Base-by-base conservation (phyloP, 2,329 filamentous ascomycete species). In the Calonectria pseudoturangicola region DNA sequence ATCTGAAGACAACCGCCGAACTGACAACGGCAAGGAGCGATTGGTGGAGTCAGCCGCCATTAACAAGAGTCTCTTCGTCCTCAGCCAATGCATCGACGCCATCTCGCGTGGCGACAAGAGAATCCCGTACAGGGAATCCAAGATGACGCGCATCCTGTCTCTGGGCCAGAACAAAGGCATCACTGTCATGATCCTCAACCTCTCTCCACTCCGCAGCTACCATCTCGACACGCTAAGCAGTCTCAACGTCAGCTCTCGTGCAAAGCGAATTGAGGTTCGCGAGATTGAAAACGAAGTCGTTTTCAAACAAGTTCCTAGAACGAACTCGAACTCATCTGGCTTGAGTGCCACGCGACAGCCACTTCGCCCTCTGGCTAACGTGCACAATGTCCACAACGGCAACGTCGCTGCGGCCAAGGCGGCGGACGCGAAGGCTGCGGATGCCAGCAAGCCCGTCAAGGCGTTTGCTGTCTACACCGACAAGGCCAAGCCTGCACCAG, bases 251-350 rank as follows among this genome's bases (percentile, higher is more conserved):
- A 97, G 96, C 80, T 98, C 97, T 65, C 91, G 96, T 13, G 97
- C 96, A 28, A 98, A 98, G 87, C 95, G 97, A 80, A 98, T 98
- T 77, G 96, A 98, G 83, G 93, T 98, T 13, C 93, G 95, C 64
- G 97, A 98, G 83, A 94, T 98, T 71, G 96, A 98, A 84, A 98
- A 98, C 81, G 95, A 98, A 81, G 93, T 97, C 4, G 93, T 98
- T 48, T 97, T 95, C 86, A 95, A 94, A 81, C 92, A 94, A 67
- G 89, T 91, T 68, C 91, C 93, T 33, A 89, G 91, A 69, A 87
- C 89, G n/a, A 85, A 80, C 78, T 82, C 84, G 13, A 82, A 80
- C 75, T 77, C 84, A 77, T 79, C 82, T 65, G 79, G 83, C 77
- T 76, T 85, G 75, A 87, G 86, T 9, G 76, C 84, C 3, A 86